Base-by-base conservation (phyloP, 2,329 filamentous ascomycete genomes). In the Penicillium glabrum region DNA sequence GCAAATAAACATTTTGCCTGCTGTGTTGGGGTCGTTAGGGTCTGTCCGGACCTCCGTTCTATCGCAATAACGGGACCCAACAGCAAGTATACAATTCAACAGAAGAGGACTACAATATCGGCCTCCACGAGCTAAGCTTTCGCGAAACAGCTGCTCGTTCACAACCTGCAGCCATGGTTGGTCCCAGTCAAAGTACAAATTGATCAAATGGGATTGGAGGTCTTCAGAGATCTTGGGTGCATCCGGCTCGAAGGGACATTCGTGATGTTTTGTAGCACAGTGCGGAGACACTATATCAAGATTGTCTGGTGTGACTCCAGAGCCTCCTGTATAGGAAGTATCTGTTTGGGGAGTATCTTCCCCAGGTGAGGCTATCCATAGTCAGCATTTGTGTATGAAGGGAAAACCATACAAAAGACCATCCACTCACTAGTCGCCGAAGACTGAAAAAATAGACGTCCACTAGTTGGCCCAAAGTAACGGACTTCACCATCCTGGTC, bases 401-500 rank as follows among this genome's bases (percentile, higher is more conserved):
- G 13, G 1, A 19, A 41, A 16, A 13, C 33, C 7, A 24, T 21
- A 24, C 26, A 23, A 41, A 8, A 8, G 16, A 37, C 3, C 5
- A 44, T 19, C 21, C 43, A 35, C 31, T 55, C 23, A 59, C 62
- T 54, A 26, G 61, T 61, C 26, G 35, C 27, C 10, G 60, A 53
- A 26, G 59, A 60, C 24, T 59, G 60, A 43, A 76, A 74, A 11
- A 70, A 63, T 4, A 75, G 61, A 2, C 73, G 67, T 1, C 73
- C 74, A 55, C 73, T 77, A 0, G 73, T 69, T 1, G 71, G 66
- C 0, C 74, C 73, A 55, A 75, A 76, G 48, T 74, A 77, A 1
- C 69, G 61, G 46, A 69, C 63, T 49, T 76, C 73, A 0, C 67
- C 67, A 37, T 75, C 72, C 24, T 66, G 65, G 23, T 76, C 72